phyloP scores from a whole-genome alignment of 331 rosid genomes.

The Cucumis variabilis region DNA sequence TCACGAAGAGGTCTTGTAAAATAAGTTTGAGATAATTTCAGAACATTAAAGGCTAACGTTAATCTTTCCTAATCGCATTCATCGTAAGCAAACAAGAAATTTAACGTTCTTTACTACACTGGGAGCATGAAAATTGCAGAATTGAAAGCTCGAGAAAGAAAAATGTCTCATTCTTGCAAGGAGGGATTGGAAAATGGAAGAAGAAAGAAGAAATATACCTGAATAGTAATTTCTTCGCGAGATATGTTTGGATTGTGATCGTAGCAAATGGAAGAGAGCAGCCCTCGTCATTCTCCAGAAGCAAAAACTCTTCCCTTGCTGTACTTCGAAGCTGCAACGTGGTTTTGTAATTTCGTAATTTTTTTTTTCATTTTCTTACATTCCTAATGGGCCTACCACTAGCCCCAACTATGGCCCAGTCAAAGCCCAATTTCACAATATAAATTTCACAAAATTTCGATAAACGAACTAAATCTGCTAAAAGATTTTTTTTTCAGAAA shows the following conservation, averaged over 20 bases:
- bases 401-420: not conserved
- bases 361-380: not conserved
- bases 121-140: not conserved
- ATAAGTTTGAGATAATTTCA: not conserved
- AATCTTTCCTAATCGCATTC: not conserved
- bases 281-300: conserved; percentile 56
- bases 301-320: conserved; percentile 1
- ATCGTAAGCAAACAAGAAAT: not conserved
- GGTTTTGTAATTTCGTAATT: not conserved
- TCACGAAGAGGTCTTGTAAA: not conserved
- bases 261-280: conserved; percentile 58
- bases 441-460: not conserved
- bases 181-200: not conserved
- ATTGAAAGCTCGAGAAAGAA: not conserved
- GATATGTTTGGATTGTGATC: conserved; percentile 55
- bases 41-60: not conserved
- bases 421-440: not conserved
- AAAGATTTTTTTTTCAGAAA: too few relatives aligned
- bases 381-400: not conserved
- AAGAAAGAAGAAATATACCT: conserved; percentile 41
- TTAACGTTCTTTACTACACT: not conserved
- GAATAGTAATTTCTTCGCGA: conserved; percentile 34
- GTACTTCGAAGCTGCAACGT: not conserved
- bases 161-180: not conserved
- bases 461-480: too few relatives aligned